Evolutionary conservation across 345 rosid genomes (phyloP).

Genomic region (Dipteronia sinensis): DNA sequence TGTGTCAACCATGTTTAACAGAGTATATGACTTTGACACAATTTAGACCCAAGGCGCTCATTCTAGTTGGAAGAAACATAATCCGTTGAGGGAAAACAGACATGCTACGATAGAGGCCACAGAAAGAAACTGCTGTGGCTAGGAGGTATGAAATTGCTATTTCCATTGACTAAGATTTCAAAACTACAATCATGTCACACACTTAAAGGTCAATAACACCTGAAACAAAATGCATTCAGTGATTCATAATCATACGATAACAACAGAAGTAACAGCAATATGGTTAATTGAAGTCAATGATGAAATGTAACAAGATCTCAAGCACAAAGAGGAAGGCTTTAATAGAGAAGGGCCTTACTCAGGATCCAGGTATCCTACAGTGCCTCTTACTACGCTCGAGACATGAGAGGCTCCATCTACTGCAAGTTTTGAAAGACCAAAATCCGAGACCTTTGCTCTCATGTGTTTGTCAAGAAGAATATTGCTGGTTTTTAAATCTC

Average conservation of each 20-base stretch:
- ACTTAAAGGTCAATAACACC: background rate
- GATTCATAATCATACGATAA: background rate
- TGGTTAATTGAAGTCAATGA: background rate
- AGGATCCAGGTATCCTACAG: constrained; percentile 98
- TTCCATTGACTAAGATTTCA: background rate
- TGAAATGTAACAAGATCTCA: constrained; percentile 11
- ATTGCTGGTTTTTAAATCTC: constrained; percentile 96
- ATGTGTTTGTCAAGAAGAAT: constrained; percentile 83
- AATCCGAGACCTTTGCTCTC: constrained; percentile 97
- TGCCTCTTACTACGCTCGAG: constrained; percentile 97
- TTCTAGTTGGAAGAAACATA: background rate
- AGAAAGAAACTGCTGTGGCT: background rate
- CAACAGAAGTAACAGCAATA: background rate
- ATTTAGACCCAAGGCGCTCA: background rate
- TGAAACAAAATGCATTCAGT: background rate
- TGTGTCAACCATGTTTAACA: no score
- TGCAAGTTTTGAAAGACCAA: constrained; percentile 87
- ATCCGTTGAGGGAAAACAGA: background rate
- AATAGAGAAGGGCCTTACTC: constrained; percentile 62
- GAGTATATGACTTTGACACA: background rate
- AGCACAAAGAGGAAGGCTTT: background rate
- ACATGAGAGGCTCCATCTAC: constrained; percentile 95
- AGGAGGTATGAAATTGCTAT: background rate
- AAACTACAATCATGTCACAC: background rate
- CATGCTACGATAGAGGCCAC: background rate